Evolutionary conservation across 495 filamentous ascomycete genomes (phyloP).

Genomic region (Acidomyces sp.): DNA sequence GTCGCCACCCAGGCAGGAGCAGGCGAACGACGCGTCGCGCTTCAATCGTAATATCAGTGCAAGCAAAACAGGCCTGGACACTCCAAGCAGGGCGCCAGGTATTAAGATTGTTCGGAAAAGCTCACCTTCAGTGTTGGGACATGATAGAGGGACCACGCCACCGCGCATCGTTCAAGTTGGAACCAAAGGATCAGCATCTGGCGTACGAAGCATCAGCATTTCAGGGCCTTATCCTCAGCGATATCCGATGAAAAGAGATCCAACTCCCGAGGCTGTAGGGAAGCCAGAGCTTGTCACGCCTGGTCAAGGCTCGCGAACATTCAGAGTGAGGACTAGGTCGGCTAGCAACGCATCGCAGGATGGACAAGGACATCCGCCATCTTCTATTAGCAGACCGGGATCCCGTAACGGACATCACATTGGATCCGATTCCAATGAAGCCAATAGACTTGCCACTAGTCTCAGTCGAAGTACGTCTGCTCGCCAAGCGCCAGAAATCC

Average conservation of each 20-base stretch:
- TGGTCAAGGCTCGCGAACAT: constrained; percentile 14
- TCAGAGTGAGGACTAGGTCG: constrained; percentile 16
- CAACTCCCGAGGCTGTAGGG: constrained; percentile 7
- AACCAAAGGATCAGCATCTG: constrained; percentile 4
- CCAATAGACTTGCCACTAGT: constrained; percentile 1
- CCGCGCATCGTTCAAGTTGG: constrained; percentile 18
- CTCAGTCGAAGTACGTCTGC: constrained; percentile 8
- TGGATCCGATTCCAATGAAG: not conserved
- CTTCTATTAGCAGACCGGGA: constrained; percentile 13
- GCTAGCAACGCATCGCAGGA: constrained; percentile 17
- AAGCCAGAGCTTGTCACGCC: constrained; percentile 18
- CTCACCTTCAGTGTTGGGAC: constrained; percentile 15
- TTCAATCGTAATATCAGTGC: constrained; percentile 15
- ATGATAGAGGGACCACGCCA: constrained; percentile 9
- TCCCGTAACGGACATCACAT: constrained; percentile 5
- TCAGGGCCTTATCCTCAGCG: constrained; percentile 15
- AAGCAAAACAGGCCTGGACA: constrained; percentile 12
- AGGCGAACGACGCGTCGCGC: constrained; percentile 5
- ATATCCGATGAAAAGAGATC: constrained; percentile 6
- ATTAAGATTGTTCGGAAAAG: constrained; percentile 19
- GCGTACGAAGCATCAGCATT: constrained; percentile 14
- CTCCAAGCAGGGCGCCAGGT: constrained; percentile 18
- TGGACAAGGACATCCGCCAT: constrained; percentile 2
- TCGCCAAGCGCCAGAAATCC: constrained; percentile 13
- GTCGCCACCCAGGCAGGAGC: constrained; percentile 24